Conservation (phyloP, 495 filamentous ascomycete genomes). For the Entonaema liquescens region DNA sequence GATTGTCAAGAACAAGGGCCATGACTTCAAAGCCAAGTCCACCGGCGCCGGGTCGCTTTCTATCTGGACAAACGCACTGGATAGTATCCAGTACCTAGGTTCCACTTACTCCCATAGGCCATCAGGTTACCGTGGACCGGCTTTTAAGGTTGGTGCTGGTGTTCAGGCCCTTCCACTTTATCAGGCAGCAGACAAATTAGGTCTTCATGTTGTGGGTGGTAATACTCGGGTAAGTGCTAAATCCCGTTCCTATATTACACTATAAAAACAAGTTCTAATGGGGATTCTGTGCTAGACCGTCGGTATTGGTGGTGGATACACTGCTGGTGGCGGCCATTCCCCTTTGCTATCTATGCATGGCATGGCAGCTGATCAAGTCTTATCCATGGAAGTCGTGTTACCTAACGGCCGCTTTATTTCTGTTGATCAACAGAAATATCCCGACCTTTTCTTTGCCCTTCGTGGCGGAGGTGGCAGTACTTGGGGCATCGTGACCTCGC, state of each 20-base stretch:
- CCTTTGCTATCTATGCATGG: constrained; percentile 53
- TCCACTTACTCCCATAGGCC: constrained; percentile 3
- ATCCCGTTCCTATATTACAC: neutral
- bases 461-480: constrained; percentile 62
- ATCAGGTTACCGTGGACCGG: constrained; percentile 56
- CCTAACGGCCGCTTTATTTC: constrained; percentile 54
- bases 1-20: constrained; percentile 72
- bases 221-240: constrained; percentile 46
- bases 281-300: constrained; percentile 35
- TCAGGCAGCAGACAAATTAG: constrained; percentile 52
- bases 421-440: constrained; percentile 53
- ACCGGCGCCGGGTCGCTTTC: constrained; percentile 58
- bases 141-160: constrained; percentile 67
- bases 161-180: constrained; percentile 64
- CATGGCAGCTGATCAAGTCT: constrained; percentile 58
- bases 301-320: constrained; percentile 53
- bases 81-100: constrained; percentile 10
- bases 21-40: constrained; percentile 68
- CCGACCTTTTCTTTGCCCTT: constrained; percentile 63
- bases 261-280: neutral
- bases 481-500: constrained; percentile 62
- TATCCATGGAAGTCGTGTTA: constrained; percentile 56
- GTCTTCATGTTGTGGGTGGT: constrained; percentile 62
- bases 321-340: constrained; percentile 54
- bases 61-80: constrained; percentile 66